Base-by-base conservation (phyloP, 805 yeast species). In the Candida boidinii region DNA sequence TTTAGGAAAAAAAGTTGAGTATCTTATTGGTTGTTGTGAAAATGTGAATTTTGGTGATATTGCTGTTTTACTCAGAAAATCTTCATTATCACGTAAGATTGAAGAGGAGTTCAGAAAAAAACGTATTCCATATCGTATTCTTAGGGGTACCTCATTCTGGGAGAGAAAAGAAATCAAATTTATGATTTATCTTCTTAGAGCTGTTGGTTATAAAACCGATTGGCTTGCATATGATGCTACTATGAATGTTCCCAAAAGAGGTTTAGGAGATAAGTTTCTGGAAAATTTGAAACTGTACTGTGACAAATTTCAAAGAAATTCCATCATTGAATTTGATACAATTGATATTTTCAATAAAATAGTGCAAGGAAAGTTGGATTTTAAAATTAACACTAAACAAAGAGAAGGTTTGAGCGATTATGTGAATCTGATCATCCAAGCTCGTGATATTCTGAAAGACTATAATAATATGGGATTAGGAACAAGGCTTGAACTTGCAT, bases 111-210 rank as follows among this genome's bases (percentile, higher is more conserved):
- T 90, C 17, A 62, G 73, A 1, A 64, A 58, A 30, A 51, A 55
- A 3, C 60, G 69, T 4, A 67, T 87, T 2, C 87, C 92, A 0
- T 82, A 83, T 45, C 56, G 58, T 7, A 68, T 87, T 37, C 64
- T 81, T 0, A 77, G 79, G 33, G 96, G 96, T 0, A 64, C 64
- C 28, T 78, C 86, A 1, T 83, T 86, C 46, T 84, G 94, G 90
- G 85, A 81, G 26, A 54, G 79, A 26, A 72, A 70, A 35, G 95
- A 84, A 46, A 76, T 85, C 12, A 61, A 64, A 16, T 56, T 72
- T 1, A 64, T 83, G 36, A 39, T 86, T 27, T 82, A 79, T 46
- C 75, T 77, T 42, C 48, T 90, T 18, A 66, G 86, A 21, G 73
- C 79, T 2, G 60, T 83, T 5, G 64, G 71, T 4, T 69, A 78